Evolutionary conservation across 106 monocot genomes (phyloP).

Genomic region (Alisma plantagoaquatica): DNA sequence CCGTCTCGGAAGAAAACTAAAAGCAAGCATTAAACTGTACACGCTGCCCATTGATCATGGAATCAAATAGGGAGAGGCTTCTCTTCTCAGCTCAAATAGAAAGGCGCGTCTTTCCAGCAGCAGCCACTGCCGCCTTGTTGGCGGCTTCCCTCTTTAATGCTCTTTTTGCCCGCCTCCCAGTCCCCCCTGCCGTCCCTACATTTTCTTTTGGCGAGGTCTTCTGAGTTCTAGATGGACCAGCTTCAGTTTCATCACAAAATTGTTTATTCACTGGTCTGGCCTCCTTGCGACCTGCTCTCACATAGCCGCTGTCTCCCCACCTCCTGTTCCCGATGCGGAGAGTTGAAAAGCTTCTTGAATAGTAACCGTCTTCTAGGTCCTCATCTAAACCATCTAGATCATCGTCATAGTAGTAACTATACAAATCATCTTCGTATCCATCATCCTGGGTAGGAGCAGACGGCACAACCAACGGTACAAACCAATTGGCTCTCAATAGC

Average conservation of each 20-base stretch:
- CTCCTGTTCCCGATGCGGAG: conserved; percentile 84
- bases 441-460: conserved; percentile 28
- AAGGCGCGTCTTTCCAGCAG: no score
- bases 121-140: conserved; percentile 50
- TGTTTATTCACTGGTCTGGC: conserved; percentile 51
- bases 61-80: no score
- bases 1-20: no score
- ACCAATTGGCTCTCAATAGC: conserved; percentile 76
- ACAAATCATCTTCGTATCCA: conserved; percentile 2
- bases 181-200: no score
- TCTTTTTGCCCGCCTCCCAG: conserved; percentile 56
- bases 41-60: no score
- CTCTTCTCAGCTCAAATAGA: no score
- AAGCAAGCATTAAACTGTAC: no score
- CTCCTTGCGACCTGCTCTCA: conserved; percentile 71
- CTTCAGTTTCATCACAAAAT: conserved; percentile 8
- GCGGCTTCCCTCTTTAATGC: conserved; percentile 64
- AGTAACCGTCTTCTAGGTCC: conserved; percentile 45
- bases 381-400: conserved; percentile 28
- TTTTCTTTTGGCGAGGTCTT: conserved; percentile 22
- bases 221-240: conserved; percentile 36
- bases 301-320: conserved; percentile 84
- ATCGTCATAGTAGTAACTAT: conserved; percentile 24
- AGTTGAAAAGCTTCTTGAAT: conserved; percentile 19
- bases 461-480: conserved; percentile 43